These are phyloP conservation scores for Alternaria sp. DNA, from an alignment of 2,329 filamentous ascomycete species.

Conservation along the genomic window DNA sequence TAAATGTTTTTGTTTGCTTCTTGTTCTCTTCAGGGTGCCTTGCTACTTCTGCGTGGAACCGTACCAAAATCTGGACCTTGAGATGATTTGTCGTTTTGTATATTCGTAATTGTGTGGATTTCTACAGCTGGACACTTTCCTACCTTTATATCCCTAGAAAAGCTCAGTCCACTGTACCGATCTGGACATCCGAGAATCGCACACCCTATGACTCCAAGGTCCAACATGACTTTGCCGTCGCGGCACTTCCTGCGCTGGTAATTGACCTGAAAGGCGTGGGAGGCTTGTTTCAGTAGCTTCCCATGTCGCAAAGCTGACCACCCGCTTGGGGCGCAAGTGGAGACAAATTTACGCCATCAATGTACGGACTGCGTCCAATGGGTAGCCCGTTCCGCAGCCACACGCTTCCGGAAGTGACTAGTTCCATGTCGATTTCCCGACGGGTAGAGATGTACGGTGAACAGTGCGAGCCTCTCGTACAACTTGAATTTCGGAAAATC, in stretches of 20 bases:
- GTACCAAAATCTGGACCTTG: background rate
- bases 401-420: background rate
- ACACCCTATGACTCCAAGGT: slow-evolving; percentile 9
- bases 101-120: background rate
- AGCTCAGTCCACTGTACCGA: background rate
- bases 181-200: background rate
- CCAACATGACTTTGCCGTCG: background rate
- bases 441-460: background rate
- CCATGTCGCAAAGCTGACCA: background rate
- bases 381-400: background rate
- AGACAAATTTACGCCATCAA: background rate
- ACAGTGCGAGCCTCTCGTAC: background rate
- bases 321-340: background rate
- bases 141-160: slow-evolving; percentile 7
- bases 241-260: background rate
- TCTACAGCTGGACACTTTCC: background rate
- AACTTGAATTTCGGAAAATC: background rate
- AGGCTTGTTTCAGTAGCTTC: slow-evolving; percentile 4
- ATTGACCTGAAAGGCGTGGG: slow-evolving; percentile 2
- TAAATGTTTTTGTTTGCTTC: background rate
- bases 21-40: background rate
- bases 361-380: background rate
- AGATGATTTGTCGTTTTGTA: background rate
- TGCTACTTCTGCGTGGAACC: background rate
- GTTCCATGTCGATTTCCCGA: background rate